Base-by-base conservation (phyloP, 805 yeast genomes). In the Teunomyces pallodes region DNA sequence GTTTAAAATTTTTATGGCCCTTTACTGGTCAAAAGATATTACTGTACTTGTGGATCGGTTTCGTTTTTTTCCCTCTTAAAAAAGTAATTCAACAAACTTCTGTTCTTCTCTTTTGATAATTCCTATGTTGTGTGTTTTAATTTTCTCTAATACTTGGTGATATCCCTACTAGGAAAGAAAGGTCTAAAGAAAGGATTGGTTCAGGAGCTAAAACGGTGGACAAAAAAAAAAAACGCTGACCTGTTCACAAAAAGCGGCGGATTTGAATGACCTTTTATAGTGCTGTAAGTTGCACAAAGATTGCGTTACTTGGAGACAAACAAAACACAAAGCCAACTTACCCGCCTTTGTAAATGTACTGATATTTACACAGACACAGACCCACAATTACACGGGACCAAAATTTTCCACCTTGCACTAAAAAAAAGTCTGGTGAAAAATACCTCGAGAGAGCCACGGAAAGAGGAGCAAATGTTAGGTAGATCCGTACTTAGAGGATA, bases 341-440 rank as follows among this genome's bases (percentile, higher is more conserved):
- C 40, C 40, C 40, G 40, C 28, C 26, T n/a, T 12, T 1, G 4
- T 2, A 7, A 5, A 3, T 9, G 27, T 10, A 5, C 29, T 16
- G 3, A 5, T 13, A 36, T 20, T 4, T 36, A 36, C 40, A 13
- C 29, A 20, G 17, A 10, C 0, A 2, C 42, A 42, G 47, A n/a
- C 57, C 42, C 39, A 44, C 8, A 45, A 26, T 42, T 54, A 54
- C 59, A 45, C 56, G 40, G 40, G 42, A 43, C 50, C 51, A 51
- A 55, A 55, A 54, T 46, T 54, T 53, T 52, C 51, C 50, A 45
- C 51, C 16, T 31, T 20, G 20, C 24, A 20, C 24, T 20, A 14
- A 42, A 36, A 31, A 42, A 45, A 36, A 45, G 12, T 20, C 40
- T 36, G 31, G 27, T 29, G 35, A 26, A 26, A 24, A 26, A 12